Evolutionary conservation across 495 filamentous ascomycete species (phyloP).

Genomic region (Articulospora tetracladia): DNA sequence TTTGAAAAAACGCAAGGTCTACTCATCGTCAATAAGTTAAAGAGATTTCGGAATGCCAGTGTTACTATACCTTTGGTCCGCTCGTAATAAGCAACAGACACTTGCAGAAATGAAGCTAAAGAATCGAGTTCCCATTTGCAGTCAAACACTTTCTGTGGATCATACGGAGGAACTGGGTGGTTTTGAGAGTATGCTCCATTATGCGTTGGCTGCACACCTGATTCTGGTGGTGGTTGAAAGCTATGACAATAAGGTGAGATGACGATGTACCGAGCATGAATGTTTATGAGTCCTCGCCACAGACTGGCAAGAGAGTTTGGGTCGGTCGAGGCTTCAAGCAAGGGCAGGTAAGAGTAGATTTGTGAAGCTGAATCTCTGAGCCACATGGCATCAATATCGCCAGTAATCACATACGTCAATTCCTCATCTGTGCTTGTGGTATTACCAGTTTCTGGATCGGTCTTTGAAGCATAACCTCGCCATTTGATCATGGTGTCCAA

Average conservation of each 20-base stretch:
- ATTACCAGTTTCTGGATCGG: constrained; percentile 24
- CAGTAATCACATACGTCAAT: constrained; percentile 85
- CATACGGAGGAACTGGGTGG: constrained; percentile 65
- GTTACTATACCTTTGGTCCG: constrained; percentile 30
- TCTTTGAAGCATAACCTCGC: constrained; percentile 52
- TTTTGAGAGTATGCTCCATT: constrained; percentile 49
- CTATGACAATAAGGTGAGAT: constrained; percentile 95
- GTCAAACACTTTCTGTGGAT: constrained; percentile 80
- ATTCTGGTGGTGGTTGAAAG: constrained; percentile 84
- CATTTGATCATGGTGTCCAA: constrained; percentile 41
- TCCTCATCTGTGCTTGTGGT: constrained; percentile 49
- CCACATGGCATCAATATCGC: constrained; percentile 98
- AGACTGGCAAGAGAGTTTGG: constrained; percentile 67
- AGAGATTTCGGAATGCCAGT: not conserved
- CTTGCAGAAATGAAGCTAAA: constrained; percentile 80
- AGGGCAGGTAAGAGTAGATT: constrained; percentile 76
- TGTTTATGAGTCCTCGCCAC: constrained; percentile 92
- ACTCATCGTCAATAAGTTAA: constrained; percentile 8
- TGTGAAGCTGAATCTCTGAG: constrained; percentile 95
- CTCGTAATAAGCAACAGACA: constrained; percentile 55
- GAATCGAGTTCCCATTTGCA: constrained; percentile 99
- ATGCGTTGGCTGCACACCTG: constrained; percentile 37
- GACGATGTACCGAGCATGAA: constrained; percentile 89
- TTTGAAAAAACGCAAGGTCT: constrained; percentile 54
- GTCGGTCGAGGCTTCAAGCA: constrained; percentile 47